phyloP scores from a whole-genome alignment of 176 grass and related monocot species.

The Canna indica region DNA sequence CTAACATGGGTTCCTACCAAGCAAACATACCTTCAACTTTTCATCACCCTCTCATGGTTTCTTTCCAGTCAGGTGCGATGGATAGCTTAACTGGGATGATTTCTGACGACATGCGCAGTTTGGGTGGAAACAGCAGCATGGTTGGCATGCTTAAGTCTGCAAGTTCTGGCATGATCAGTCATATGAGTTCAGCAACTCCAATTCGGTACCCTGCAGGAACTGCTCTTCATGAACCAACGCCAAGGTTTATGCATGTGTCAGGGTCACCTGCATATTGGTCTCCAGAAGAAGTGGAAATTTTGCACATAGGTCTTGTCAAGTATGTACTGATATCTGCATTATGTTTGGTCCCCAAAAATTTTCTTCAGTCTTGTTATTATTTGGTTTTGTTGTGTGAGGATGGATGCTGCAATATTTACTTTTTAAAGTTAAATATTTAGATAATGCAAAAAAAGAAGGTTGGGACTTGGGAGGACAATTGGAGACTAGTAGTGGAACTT shows the following conservation, averaged over 20 bases:
- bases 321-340: slow-evolving; percentile 1
- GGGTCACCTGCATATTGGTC: not conserved
- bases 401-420: not conserved
- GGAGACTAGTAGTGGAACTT: not conserved
- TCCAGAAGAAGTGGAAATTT: not conserved
- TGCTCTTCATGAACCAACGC: not conserved
- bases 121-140: not conserved
- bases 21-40: slow-evolving; percentile 2
- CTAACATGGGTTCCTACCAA: slow-evolving; percentile 2
- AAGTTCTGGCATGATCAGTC: not conserved
- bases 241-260: slow-evolving; percentile 7
- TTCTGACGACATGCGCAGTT: not conserved
- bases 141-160: not conserved
- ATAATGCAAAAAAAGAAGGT: not conserved
- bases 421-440: no score
- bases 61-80: slow-evolving; percentile 10
- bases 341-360: not conserved
- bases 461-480: not conserved
- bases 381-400: not conserved
- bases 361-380: not conserved
- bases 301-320: slow-evolving; percentile 2
- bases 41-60: slow-evolving; percentile 9
- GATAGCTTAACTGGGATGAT: not conserved
- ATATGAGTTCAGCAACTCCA: not conserved
- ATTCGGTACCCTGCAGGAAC: not conserved